These are phyloP conservation scores for Pseudocercospora macadamiae DNA, from an alignment of 2,329 filamentous ascomycete species.

Conservation along the genomic window DNA sequence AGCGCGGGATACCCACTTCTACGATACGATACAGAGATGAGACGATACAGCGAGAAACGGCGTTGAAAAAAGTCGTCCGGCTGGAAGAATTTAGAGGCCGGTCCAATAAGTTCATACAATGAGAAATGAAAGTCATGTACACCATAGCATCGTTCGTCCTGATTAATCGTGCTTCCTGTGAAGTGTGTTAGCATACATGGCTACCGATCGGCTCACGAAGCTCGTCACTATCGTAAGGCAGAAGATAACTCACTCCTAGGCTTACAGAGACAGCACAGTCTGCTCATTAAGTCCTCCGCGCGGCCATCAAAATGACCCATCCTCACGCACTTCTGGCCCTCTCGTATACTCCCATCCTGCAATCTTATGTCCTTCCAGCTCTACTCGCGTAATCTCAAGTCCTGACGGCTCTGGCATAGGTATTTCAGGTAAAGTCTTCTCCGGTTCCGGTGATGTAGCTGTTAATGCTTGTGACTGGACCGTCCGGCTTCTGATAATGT, in stretches of 20 bases:
- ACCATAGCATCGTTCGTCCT: neutral
- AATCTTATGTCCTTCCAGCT: constrained; percentile 1
- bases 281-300: too few species aligned
- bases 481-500: neutral
- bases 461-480: neutral
- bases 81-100: neutral
- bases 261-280: too few species aligned
- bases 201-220: too few species aligned
- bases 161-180: neutral
- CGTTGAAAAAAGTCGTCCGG: too few species aligned
- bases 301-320: neutral
- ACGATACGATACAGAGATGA: constrained; percentile 3
- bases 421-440: neutral
- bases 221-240: too few species aligned
- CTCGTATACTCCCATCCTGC: constrained; percentile 3
- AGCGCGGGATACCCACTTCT: too few species aligned
- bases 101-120: neutral
- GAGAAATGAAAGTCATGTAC: constrained; percentile 1
- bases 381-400: neutral
- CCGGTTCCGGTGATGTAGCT: neutral
- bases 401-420: neutral
- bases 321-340: neutral
- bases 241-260: too few species aligned
- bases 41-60: neutral
- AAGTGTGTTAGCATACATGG: neutral